A percentile compares a stretch with the other conserved stretches of the same genome.
Evolutionary conservation across 305 asterid species (phyloP).

Genomic region (Stenogyne calaminthoides): DNA sequence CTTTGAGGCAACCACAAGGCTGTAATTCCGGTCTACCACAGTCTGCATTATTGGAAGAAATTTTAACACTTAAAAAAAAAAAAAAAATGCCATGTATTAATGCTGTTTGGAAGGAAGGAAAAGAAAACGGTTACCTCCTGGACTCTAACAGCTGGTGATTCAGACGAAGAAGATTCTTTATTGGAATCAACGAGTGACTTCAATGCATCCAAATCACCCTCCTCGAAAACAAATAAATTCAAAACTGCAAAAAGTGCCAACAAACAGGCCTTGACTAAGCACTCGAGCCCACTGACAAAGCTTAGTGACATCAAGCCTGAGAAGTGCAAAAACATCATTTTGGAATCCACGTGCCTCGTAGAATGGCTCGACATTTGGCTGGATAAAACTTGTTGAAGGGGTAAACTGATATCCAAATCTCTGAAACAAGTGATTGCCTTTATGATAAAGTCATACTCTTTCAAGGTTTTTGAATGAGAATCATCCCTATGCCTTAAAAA

Average conservation of each 20-base stretch:
- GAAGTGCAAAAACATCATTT: slow-evolving; percentile 72
- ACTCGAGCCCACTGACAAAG: slow-evolving; percentile 66
- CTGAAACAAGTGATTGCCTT: slow-evolving; percentile 52
- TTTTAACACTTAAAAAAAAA: slow-evolving; percentile 32
- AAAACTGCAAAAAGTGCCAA: slow-evolving; percentile 50
- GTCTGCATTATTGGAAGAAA: slow-evolving; percentile 49
- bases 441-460: slow-evolving; percentile 59
- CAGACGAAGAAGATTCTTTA: slow-evolving; percentile 41
- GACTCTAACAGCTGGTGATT: slow-evolving; percentile 43
- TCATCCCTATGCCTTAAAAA: slow-evolving; percentile 49
- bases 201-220: slow-evolving; percentile 61
- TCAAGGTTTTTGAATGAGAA: slow-evolving; percentile 41
- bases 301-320: slow-evolving; percentile 71
- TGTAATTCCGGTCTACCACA: slow-evolving; percentile 42
- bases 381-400: slow-evolving; percentile 48
- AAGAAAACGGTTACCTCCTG: slow-evolving; percentile 51
- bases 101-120: slow-evolving; percentile 14
- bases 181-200: slow-evolving; percentile 44
- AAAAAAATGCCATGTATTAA: neutral
- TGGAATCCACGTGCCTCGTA: slow-evolving; percentile 44
- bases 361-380: slow-evolving; percentile 45
- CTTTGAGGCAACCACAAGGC: slow-evolving; percentile 73
- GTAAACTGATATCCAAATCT: slow-evolving; percentile 42
- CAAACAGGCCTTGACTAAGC: slow-evolving; percentile 78
- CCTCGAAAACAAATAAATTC: slow-evolving; percentile 76